A percentile compares a stretch with the other conserved stretches of the same genome.
Evolutionary conservation across 108 stramenopile genomes (phyloP).

Genomic region (Licmophora abbreviata): DNA sequence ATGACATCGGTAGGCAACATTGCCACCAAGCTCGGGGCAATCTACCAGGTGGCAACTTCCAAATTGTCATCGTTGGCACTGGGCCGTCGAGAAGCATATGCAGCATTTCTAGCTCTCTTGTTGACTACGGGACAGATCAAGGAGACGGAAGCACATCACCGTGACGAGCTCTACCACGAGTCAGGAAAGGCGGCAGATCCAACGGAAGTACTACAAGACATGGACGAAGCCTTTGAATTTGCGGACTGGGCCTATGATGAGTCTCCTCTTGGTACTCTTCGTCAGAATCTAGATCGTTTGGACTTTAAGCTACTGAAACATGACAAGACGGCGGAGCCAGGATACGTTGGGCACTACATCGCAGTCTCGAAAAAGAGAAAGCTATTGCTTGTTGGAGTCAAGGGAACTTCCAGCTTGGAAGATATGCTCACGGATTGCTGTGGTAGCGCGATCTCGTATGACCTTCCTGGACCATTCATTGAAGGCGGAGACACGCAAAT

Average conservation of each 20-base stretch:
- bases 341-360: slow-evolving; percentile 28
- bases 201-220: slow-evolving; percentile 7
- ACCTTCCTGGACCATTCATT: slow-evolving; percentile 19
- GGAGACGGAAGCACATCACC: neutral
- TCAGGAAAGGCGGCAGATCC: slow-evolving; percentile 9
- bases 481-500: slow-evolving; percentile 19
- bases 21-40: slow-evolving; percentile 11
- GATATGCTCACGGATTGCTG: slow-evolving; percentile 48
- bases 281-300: slow-evolving; percentile 3
- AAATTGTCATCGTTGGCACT: slow-evolving; percentile 7
- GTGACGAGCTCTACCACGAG: slow-evolving; percentile 16
- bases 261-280: slow-evolving; percentile 2
- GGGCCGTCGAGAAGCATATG: neutral
- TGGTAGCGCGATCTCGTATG: slow-evolving; percentile 17
- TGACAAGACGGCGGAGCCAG: slow-evolving; percentile 24
- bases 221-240: slow-evolving; percentile 32
- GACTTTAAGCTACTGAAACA: slow-evolving; percentile 13
- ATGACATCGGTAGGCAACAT: slow-evolving; percentile 12
- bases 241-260: slow-evolving; percentile 52
- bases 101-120: slow-evolving; percentile 18
- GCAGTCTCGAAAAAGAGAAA: slow-evolving; percentile 25
- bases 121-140: slow-evolving; percentile 22
- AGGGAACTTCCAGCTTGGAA: slow-evolving; percentile 43
- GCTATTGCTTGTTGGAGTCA: slow-evolving; percentile 38
- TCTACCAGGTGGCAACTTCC: slow-evolving; percentile 5